Evolutionary conservation across 176 grass and related monocot genomes (phyloP).

Genomic region (Carex cristatella): DNA sequence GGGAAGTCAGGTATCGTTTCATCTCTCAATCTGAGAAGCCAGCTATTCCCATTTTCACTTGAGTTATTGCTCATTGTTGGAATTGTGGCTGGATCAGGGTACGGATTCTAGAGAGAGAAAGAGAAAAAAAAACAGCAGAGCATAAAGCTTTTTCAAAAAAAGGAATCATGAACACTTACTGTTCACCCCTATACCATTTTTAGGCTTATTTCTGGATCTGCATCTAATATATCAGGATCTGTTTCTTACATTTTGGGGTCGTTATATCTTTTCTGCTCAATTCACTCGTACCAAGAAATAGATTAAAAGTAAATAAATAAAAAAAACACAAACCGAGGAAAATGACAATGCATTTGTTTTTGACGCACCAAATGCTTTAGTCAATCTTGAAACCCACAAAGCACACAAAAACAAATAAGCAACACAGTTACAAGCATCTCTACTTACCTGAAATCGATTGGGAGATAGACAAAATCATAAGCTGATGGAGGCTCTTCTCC

Average conservation of each 20-base stretch:
- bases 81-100: conserved; percentile 27
- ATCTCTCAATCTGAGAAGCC: conserved; percentile 24
- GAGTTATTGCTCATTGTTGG: conserved; percentile 33
- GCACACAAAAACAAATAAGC: background rate
- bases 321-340: background rate
- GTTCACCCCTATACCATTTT: conserved; percentile 23
- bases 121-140: background rate
- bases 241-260: conserved; percentile 19
- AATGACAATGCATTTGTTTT: background rate
- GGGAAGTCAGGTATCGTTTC: conserved; percentile 23
- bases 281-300: conserved; percentile 15
- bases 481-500: conserved; percentile 55
- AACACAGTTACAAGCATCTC: background rate
- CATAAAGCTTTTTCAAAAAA: conserved; percentile 18
- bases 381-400: conserved; percentile 15
- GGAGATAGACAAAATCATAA: conserved; percentile 99
- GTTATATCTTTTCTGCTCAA: conserved; percentile 24
- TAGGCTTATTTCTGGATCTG: conserved; percentile 29
- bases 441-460: conserved; percentile 99
- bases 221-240: conserved; percentile 29
- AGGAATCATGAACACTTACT: background rate
- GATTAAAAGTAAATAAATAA: background rate
- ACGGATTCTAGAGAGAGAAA: conserved; percentile 26
- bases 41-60: conserved; percentile 29
- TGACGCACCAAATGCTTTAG: conserved; percentile 10